Evolutionary conservation across 306 rosid species (phyloP).

Genomic region (Albizia julibrissin): DNA sequence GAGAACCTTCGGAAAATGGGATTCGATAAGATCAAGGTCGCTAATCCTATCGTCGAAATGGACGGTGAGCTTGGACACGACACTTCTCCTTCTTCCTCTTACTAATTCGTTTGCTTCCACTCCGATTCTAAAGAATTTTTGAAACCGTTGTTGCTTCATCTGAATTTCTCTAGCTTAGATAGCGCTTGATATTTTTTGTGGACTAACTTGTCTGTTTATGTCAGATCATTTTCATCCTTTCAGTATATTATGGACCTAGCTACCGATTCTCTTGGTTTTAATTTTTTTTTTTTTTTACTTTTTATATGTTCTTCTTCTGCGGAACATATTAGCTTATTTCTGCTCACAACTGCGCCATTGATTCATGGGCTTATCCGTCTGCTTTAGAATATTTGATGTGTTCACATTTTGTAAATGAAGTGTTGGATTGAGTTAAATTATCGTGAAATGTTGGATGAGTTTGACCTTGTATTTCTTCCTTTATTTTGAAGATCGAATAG

Average conservation of each 20-base stretch:
- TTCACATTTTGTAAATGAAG: background rate
- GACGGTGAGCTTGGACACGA: constrained; percentile 15
- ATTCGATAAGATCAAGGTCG: constrained; percentile 85
- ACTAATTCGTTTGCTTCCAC: background rate
- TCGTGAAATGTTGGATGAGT: background rate
- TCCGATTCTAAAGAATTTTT: background rate
- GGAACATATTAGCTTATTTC: background rate
- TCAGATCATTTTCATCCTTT: background rate
- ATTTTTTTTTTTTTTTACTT: too few relatives aligned
- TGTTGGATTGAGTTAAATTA: background rate
- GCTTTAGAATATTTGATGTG: constrained; percentile 11
- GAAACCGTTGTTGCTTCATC: background rate
- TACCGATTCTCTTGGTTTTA: background rate
- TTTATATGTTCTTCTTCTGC: background rate
- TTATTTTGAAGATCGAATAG: background rate
- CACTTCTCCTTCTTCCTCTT: background rate
- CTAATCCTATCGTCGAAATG: constrained; percentile 98
- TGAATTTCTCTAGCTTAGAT: background rate
- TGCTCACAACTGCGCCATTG: background rate
- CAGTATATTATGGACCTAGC: background rate
- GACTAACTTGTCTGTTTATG: background rate
- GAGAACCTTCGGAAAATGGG: constrained; percentile 48
- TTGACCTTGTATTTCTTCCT: background rate
- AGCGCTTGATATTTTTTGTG: background rate
- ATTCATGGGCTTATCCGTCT: background rate